Evolutionary conservation across 2,329 filamentous ascomycete species (phyloP), one percentile per base, ranked within the genome.

Genomic region (Pyricularia pennisetigena): DNA sequence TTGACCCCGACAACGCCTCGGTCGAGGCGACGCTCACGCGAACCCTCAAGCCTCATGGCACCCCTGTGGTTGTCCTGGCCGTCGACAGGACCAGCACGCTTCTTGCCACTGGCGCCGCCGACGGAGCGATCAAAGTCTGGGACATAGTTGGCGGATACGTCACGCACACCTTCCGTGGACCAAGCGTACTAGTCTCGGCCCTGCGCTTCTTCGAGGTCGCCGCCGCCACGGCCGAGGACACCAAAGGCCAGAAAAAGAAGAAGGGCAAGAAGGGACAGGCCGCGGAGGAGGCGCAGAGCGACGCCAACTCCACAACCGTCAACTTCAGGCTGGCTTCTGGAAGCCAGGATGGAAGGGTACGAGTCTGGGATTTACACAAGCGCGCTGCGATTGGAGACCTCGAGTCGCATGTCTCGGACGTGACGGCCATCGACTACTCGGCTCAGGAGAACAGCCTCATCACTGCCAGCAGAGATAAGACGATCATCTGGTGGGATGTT

Each of bases 61-160:
- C 94, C 2, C 95, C 96, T 0, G 93, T 98, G 1, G 89, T 97
- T 1, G 92, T 94, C 9, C 83, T 94, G 16, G 89, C 92, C 0
- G 88, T 95, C 70, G 95, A 99, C 77, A 85, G 87, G 68, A 97
- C 94, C 1, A 91, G 94, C 74, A 97, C 94, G 1, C 82, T 99
- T 14, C 83, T 99, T 62, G 95, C 94, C 20, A 98, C 94, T 20
- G 95, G 96, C 71, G 92, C 92, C 65, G 94, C 95, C 3, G 95
- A 99, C 76, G 95, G 95, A 28, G 87, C 91, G 0, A 92, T 98
- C 74, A 99, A 99, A 78, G 90, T 99, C 67, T 99, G 94, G 94
- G 95, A 99, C 79, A 93, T 99, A 69, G 83, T 85, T 66, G 92
- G 90, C 63, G 95, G 95, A 26, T 98, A 91, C 78, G 88, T 93